These are phyloP conservation scores for Euphrasia arctica DNA, from an alignment of 305 asterid genomes.

Conservation along the genomic window DNA sequence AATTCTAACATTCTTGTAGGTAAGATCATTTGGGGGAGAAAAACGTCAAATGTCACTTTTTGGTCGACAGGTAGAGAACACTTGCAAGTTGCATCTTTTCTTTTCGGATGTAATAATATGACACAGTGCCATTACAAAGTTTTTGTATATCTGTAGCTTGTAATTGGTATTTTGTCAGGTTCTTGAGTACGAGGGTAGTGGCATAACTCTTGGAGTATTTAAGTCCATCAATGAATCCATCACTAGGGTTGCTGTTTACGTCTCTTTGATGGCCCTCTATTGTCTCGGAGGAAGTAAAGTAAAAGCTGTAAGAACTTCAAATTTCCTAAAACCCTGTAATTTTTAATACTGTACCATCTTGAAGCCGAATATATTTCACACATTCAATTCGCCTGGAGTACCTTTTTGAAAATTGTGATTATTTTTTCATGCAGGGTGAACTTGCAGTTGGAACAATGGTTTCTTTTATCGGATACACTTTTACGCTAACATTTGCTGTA, in stretches of 20 bases:
- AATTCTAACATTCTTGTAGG: constrained; percentile 46
- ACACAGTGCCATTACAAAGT: constrained; percentile 12
- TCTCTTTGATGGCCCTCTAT: constrained; percentile 85
- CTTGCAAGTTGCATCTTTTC: neutral
- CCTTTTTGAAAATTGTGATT: constrained; percentile 13
- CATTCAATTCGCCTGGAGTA: no score
- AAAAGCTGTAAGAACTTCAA: constrained; percentile 71
- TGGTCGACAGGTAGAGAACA: constrained; percentile 59
- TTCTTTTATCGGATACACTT: constrained; percentile 93
- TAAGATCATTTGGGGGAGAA: constrained; percentile 94
- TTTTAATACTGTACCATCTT: constrained; percentile 8
- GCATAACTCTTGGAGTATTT: constrained; percentile 77
- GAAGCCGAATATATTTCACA: constrained; percentile 8
- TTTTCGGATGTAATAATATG: constrained; percentile 12
- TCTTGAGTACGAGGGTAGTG: constrained; percentile 71
- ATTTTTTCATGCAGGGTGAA: constrained; percentile 59
- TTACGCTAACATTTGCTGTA: constrained; percentile 89
- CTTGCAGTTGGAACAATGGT: constrained; percentile 93
- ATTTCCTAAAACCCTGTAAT: constrained; percentile 12
- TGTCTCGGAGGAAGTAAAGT: constrained; percentile 99
- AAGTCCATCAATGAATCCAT: constrained; percentile 90
- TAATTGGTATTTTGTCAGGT: constrained; percentile 50
- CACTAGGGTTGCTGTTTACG: constrained; percentile 88
- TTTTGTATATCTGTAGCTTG: constrained; percentile 26
- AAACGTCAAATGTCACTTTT: constrained; percentile 90